These are phyloP conservation scores for Magnolia changhungtana DNA, from an alignment of 164 flowering plant genomes.

Conservation along the genomic window DNA sequence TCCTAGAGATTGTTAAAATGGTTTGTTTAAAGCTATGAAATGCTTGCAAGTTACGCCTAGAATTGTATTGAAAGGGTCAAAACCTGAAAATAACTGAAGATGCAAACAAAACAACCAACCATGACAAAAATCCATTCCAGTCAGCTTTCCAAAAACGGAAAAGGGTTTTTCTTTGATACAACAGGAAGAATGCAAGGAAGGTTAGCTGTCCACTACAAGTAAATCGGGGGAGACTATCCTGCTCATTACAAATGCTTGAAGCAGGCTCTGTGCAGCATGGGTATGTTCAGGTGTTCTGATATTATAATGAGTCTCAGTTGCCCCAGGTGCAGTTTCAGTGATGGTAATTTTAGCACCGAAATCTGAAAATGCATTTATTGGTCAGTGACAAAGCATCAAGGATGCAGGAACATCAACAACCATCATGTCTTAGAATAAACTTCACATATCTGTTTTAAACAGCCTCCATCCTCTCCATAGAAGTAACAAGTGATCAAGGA, in stretches of 20 bases:
- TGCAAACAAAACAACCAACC: too few species aligned
- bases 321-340: conserved; percentile 68
- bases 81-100: too few species aligned
- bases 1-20: too few species aligned
- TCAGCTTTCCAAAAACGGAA: too few species aligned
- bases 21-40: too few species aligned
- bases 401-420: background rate
- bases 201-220: conserved; percentile 4
- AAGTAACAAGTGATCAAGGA: conserved; percentile 79
- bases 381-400: conserved; percentile 5
- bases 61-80: too few species aligned
- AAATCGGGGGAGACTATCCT: conserved; percentile 50
- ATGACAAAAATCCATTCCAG: too few species aligned
- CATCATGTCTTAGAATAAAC: background rate
- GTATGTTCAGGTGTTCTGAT: conserved; percentile 88
- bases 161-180: too few species aligned
- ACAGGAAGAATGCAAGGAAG: background rate
- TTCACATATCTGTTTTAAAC: conserved; percentile 45
- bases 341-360: conserved; percentile 87
- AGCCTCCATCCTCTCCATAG: conserved; percentile 83
- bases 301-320: conserved; percentile 73
- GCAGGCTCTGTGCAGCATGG: conserved; percentile 92
- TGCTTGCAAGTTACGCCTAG: too few species aligned
- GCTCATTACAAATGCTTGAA: conserved; percentile 90
- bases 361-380: conserved; percentile 38